These are phyloP conservation scores for Sordariomycetes sp. DNA, from an alignment of 2,329 filamentous ascomycete genomes.

Conservation along the genomic window DNA sequence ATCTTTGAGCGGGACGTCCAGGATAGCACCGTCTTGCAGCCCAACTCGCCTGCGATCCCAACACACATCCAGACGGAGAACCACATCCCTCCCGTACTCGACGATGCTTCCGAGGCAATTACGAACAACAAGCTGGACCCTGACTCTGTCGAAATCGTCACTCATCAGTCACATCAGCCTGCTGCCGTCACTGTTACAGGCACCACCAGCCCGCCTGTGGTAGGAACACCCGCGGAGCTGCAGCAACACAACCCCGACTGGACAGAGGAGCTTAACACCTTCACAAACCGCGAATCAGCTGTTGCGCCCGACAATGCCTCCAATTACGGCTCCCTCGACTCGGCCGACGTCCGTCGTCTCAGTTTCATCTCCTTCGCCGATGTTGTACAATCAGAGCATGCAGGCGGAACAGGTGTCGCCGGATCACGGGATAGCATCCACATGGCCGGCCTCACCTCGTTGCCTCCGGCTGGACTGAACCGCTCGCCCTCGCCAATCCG, in stretches of 20 bases:
- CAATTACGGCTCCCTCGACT: constrained; percentile 69
- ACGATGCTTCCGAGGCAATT: constrained; percentile 86
- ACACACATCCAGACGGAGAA: constrained; percentile 92
- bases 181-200: constrained; percentile 60
- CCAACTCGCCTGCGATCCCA: constrained; percentile 78
- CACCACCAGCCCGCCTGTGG: constrained; percentile 10
- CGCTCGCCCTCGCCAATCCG: constrained; percentile 74
- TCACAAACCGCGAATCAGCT: constrained; percentile 25
- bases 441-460: constrained; percentile 55
- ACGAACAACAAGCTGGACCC: constrained; percentile 79
- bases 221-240: constrained; percentile 24
- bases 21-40: constrained; percentile 57
- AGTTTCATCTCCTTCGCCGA: constrained; percentile 97
- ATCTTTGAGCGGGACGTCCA: constrained; percentile 97
- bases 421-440: constrained; percentile 63
- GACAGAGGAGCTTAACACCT: constrained; percentile 48
- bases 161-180: constrained; percentile 74
- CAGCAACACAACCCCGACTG: constrained; percentile 38
- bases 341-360: constrained; percentile 67
- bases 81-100: constrained; percentile 82
- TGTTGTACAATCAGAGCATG: constrained; percentile 80
- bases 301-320: constrained; percentile 52
- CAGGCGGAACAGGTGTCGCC: constrained; percentile 31
- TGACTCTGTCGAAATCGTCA: constrained; percentile 88
- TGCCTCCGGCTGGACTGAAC: constrained; percentile 41